Evolutionary conservation across 2,329 filamentous ascomycete genomes (phyloP), one percentile per base, ranked within the genome.

Genomic region (Ascochyta rabiei): DNA sequence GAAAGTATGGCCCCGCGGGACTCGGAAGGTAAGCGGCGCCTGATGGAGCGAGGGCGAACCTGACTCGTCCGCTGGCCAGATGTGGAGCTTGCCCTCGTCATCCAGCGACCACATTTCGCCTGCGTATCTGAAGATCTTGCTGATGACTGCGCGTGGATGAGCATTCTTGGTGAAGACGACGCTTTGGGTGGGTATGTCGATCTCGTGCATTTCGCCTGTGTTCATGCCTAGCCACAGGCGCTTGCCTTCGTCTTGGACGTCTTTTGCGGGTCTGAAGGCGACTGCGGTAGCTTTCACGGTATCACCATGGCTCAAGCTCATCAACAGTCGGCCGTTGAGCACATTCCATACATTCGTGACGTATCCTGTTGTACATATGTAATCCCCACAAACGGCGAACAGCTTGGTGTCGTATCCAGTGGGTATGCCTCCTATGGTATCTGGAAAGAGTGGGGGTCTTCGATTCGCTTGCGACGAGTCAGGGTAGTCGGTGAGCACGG

Each of bases 101-200:
- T 98, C 95, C 42, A 99, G 75, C 0, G 93, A 93, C 95, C 95
- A 99, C 72, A 99, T 85, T 68, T 97, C 90, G 62, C 91, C 91
- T 59, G 86, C 88, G 73, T 96, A 89, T 34, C 95, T 86, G 70
- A 91, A 89, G 37, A 99, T 96, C 65, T 87, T 91, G 60, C 90
- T 84, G 45, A 99, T 84, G 63, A 96, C 90, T 57, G 86, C 83
- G 37, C 90, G 86, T 7, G 87, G 86, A 67, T 98, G 95, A 2
- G 90, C 89, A 45, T 82, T 86, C 65, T 89, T 90, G 16, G 83
- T 89, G 24, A 83, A 81, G 13, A 90, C 80, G 40, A 96, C 81
- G 31, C 83, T 85, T 68, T 93, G 88, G 0, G 86, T 87, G 2
- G 81, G 79, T 49, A 98, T 85, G 71, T 99, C 93, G 39, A 96